These are phyloP conservation scores for Mortierella sp. DNA, from an alignment of 371 early-diverging fungal species.

Conservation along the genomic window DNA sequence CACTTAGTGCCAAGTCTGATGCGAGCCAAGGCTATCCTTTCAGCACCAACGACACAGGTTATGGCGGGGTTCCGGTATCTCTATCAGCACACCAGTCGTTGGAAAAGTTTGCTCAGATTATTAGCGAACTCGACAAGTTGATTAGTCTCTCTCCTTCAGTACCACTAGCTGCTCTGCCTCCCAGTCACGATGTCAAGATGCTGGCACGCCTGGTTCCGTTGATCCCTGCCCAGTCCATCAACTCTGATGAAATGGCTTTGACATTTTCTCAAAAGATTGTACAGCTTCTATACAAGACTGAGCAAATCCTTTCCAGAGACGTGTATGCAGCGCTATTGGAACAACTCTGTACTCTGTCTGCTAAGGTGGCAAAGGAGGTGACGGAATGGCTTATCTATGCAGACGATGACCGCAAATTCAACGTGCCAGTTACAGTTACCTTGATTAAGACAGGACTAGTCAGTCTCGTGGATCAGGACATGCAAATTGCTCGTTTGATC, in stretches of 20 bases:
- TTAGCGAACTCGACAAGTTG: slow-evolving; percentile 82
- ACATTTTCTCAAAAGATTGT: slow-evolving; percentile 90
- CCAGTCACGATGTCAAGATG: slow-evolving; percentile 79
- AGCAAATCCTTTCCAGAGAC: slow-evolving; percentile 79
- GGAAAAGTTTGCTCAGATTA: slow-evolving; percentile 74
- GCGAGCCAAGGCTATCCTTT: slow-evolving; percentile 51
- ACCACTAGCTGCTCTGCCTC: slow-evolving; percentile 75
- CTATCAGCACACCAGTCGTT: slow-evolving; percentile 67
- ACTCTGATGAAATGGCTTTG: slow-evolving; percentile 81
- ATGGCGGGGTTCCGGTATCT: slow-evolving; percentile 45
- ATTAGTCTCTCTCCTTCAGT: slow-evolving; percentile 64
- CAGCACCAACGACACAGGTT: slow-evolving; percentile 42
- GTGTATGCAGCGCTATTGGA: slow-evolving; percentile 85
- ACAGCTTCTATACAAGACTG: slow-evolving; percentile 81
- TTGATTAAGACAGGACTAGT: slow-evolving; percentile 85
- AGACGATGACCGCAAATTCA: slow-evolving; percentile 94
- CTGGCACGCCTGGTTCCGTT: slow-evolving; percentile 78
- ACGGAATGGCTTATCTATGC: slow-evolving; percentile 92
- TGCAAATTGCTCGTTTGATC: slow-evolving; percentile 84
- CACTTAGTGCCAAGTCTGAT: slow-evolving; percentile 55
- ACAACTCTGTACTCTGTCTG: slow-evolving; percentile 81
- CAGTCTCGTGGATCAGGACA: slow-evolving; percentile 83
- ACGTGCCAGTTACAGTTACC: slow-evolving; percentile 85
- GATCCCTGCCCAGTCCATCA: slow-evolving; percentile 71
- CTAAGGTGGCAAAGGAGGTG: slow-evolving; percentile 83